phyloP scores from a whole-genome alignment of 352 stramenopile species.

The Phytophthora capsici region DNA sequence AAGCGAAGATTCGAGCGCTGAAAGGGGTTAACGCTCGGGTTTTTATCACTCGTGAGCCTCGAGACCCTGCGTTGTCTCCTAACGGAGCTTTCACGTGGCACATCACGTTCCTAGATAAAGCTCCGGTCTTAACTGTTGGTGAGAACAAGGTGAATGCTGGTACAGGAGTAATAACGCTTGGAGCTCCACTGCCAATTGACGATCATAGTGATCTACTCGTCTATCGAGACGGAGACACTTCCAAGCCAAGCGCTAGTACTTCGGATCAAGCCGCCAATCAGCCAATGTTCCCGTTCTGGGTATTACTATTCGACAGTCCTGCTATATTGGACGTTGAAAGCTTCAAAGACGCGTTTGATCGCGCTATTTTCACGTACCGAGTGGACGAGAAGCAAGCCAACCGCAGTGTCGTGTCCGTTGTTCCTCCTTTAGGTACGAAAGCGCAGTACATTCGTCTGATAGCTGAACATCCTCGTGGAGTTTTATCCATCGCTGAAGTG shows the following conservation, averaged over 20 bases:
- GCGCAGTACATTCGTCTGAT: conserved; percentile 76
- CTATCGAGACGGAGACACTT: conserved; percentile 39
- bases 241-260: conserved; percentile 18
- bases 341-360: conserved; percentile 55
- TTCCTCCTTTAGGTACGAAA: conserved; percentile 47
- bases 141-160: conserved; percentile 50
- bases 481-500: conserved; percentile 76
- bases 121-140: conserved; percentile 34
- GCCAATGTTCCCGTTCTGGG: conserved; percentile 82
- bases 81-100: conserved; percentile 71
- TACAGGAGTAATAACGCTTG: conserved; percentile 40
- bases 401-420: conserved; percentile 47
- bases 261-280: conserved; percentile 23
- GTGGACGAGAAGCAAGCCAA: conserved; percentile 36
- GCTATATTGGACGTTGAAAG: conserved; percentile 64
- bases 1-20: conserved; percentile 59
- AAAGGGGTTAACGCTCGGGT: conserved; percentile 35
- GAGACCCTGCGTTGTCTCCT: conserved; percentile 26
- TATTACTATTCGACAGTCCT: conserved; percentile 74
- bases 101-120: conserved; percentile 63
- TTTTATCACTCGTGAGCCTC: conserved; percentile 58
- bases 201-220: conserved; percentile 51
- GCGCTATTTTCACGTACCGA: conserved; percentile 53
- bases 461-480: conserved; percentile 39
- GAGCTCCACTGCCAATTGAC: conserved; percentile 44